Evolutionary conservation across 2,329 filamentous ascomycete species (phyloP).

Genomic region (Boeremia lycopersici): DNA sequence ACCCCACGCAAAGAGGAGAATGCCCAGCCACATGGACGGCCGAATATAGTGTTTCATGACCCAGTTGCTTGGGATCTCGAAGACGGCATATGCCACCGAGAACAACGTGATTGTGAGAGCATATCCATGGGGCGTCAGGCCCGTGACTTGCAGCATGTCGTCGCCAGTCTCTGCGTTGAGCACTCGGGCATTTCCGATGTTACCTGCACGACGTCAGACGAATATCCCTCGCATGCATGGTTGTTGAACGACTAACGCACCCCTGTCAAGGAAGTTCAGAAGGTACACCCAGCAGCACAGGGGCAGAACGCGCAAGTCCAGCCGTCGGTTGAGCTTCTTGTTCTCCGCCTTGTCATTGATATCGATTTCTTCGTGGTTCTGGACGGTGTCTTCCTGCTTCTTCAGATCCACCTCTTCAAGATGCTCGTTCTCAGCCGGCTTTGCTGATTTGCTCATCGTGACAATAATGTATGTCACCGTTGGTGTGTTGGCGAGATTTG

Average conservation of each 20-base stretch:
- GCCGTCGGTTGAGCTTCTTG: not conserved
- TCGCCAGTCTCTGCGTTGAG: slow-evolving; percentile 65
- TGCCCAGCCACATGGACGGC: slow-evolving; percentile 45
- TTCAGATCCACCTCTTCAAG: slow-evolving; percentile 2
- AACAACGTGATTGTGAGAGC: slow-evolving; percentile 38
- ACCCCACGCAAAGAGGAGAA: slow-evolving; percentile 57
- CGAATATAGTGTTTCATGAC: slow-evolving; percentile 62
- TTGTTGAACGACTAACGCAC: not conserved
- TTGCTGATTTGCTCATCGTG: not conserved
- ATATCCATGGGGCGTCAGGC: slow-evolving; percentile 66
- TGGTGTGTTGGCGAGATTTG: not conserved
- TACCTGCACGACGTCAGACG: slow-evolving; percentile 54
- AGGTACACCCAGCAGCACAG: slow-evolving; percentile 69
- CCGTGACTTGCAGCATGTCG: slow-evolving; percentile 66
- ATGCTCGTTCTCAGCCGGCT: slow-evolving; percentile 1
- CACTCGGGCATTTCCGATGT: slow-evolving; percentile 65
- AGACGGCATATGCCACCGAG: slow-evolving; percentile 43
- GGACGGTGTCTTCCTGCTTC: not conserved
- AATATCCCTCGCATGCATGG: not conserved
- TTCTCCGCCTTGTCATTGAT: slow-evolving; percentile 5
- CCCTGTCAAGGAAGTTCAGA: slow-evolving; percentile 63
- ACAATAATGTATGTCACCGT: not conserved
- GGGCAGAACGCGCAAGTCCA: slow-evolving; percentile 66
- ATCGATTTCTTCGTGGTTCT: slow-evolving; percentile 1
- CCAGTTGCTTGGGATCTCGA: slow-evolving; percentile 63